phyloP scores from a whole-genome alignment of 2,329 filamentous ascomycete genomes.

The Gremmenia infestans region DNA sequence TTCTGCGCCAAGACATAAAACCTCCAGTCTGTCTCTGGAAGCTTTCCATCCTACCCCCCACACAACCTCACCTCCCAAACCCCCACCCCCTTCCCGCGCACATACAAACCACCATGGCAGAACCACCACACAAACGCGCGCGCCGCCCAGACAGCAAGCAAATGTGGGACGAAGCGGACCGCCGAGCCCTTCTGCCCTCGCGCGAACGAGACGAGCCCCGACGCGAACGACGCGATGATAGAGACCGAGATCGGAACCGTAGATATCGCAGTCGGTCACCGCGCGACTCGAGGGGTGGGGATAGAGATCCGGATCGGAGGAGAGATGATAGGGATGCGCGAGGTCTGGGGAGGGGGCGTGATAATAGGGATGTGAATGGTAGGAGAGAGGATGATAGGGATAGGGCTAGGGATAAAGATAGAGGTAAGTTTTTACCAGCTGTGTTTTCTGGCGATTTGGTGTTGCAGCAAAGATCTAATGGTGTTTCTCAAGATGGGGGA shows the following conservation, averaged over 20 bases:
- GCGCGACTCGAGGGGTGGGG: conserved; percentile 25
- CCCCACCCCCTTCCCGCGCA: background rate
- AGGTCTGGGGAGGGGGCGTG: conserved; percentile 22
- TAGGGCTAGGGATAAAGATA: conserved; percentile 10
- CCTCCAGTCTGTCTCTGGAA: no score
- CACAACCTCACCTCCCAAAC: no score
- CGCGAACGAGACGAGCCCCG: conserved; percentile 26
- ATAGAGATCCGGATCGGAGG: conserved; percentile 35
- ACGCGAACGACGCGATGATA: conserved; percentile 33
- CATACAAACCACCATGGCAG: conserved; percentile 38
- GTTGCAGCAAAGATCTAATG: conserved; percentile 10
- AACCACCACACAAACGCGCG: conserved; percentile 47
- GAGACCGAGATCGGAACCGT: conserved; percentile 32
- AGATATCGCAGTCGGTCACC: conserved; percentile 32
- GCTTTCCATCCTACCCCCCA: no score
- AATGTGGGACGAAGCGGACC: conserved; percentile 52
- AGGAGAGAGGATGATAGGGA: conserved; percentile 15
- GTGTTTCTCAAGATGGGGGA: conserved; percentile 19
- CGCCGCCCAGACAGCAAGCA: conserved; percentile 51
- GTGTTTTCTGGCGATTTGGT: background rate
- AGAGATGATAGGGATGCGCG: conserved; percentile 33
- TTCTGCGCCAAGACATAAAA: no score
- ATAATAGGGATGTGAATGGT: conserved; percentile 12
- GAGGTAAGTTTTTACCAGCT: conserved; percentile 11
- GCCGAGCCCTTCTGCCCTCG: conserved; percentile 32